phyloP scores from a whole-genome alignment of 257 asterid genomes.

The Jasminum sambac region DNA sequence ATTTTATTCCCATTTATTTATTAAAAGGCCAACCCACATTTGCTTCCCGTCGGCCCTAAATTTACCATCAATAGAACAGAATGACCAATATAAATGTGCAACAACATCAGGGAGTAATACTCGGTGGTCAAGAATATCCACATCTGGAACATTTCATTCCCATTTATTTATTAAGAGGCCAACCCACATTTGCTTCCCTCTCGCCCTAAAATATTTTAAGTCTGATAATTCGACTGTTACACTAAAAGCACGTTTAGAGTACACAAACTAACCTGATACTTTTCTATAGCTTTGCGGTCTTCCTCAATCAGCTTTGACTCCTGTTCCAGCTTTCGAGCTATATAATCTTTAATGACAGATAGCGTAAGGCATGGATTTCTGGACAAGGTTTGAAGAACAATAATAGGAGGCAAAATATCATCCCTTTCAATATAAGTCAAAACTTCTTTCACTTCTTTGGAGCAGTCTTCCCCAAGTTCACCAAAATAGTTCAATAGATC shows the following conservation, averaged over 20 bases:
- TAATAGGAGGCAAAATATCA: slow-evolving; percentile 89
- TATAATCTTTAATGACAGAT: slow-evolving; percentile 89
- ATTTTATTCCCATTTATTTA: neutral
- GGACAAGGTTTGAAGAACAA: slow-evolving; percentile 86
- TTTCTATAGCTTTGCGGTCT: slow-evolving; percentile 77
- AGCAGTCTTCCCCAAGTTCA: slow-evolving; percentile 97
- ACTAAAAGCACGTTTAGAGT: neutral
- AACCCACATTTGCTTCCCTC: neutral
- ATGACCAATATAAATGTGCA: neutral
- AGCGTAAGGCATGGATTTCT: slow-evolving; percentile 89
- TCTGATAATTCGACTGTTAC: slow-evolving; percentile 12
- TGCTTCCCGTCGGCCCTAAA: neutral
- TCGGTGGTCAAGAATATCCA: neutral
- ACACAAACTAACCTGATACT: slow-evolving; percentile 71
- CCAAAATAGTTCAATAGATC: slow-evolving; percentile 92
- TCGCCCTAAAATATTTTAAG: slow-evolving; percentile 10
- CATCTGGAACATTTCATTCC: neutral
- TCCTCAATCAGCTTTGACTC: slow-evolving; percentile 92
- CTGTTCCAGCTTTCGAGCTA: slow-evolving; percentile 86
- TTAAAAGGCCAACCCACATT: neutral
- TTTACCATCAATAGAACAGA: neutral
- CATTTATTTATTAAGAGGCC: slow-evolving; percentile 2
- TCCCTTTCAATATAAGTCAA: slow-evolving; percentile 83
- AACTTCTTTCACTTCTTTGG: slow-evolving; percentile 89
- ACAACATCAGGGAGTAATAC: neutral